Conservation (phyloP, 345 rosid genomes). For the Barbarea vulgaris region DNA sequence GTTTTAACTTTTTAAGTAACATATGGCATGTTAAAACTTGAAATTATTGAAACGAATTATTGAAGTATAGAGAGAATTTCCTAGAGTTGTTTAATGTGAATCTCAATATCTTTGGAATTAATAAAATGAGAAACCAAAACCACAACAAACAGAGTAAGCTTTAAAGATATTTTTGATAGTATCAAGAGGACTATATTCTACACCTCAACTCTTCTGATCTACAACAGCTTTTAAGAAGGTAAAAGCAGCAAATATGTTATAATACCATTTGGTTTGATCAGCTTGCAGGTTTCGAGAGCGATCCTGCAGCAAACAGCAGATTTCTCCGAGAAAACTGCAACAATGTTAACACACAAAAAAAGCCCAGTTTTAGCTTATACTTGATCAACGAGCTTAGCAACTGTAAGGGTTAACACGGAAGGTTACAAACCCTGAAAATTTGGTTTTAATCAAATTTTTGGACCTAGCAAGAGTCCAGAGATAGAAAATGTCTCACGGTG, state of each 20-base stretch:
- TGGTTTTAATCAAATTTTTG: neutral
- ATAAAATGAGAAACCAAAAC: neutral
- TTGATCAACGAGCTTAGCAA: slow-evolving; percentile 12
- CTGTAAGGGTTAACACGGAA: neutral
- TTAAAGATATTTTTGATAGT: slow-evolving; percentile 21
- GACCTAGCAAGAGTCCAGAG: neutral
- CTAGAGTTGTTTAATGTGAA: neutral
- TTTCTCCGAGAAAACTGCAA: slow-evolving; percentile 86
- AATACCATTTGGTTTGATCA: slow-evolving; percentile 24
- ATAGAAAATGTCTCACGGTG: neutral
- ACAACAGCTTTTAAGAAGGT: slow-evolving; percentile 21
- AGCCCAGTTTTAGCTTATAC: neutral
- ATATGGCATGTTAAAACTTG: no score
- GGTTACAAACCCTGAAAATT: neutral
- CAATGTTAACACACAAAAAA: neutral
- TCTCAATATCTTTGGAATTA: slow-evolving; percentile 12
- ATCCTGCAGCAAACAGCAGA: slow-evolving; percentile 86
- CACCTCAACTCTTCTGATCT: slow-evolving; percentile 26
- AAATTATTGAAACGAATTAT: neutral
- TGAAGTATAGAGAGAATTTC: no score
- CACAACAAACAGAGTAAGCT: slow-evolving; percentile 11
- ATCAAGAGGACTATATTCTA: slow-evolving; percentile 17
- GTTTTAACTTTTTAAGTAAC: no score
- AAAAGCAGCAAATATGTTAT: neutral
- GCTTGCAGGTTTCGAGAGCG: slow-evolving; percentile 54